phyloP scores from a whole-genome alignment of 345 rosid species.

The Viola odorata region DNA sequence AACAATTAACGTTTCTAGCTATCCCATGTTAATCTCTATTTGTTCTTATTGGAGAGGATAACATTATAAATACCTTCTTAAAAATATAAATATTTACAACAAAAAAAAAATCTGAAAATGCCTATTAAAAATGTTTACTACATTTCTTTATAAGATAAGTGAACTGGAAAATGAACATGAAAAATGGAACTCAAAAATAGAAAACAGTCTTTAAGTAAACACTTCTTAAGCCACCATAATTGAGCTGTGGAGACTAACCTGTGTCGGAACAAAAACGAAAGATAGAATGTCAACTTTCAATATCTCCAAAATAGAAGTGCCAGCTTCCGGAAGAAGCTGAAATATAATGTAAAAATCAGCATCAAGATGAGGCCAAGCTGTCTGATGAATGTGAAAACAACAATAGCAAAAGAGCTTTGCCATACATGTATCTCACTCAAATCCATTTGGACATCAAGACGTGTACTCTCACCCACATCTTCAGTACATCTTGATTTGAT shows the following conservation, averaged over 20 bases:
- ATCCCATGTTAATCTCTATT: too few relatives aligned
- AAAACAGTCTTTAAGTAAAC: too few relatives aligned
- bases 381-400: slow-evolving; percentile 10
- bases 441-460: slow-evolving; percentile 86
- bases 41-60: too few relatives aligned
- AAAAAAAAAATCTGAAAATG: too few relatives aligned
- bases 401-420: slow-evolving; percentile 20
- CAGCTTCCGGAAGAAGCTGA: slow-evolving; percentile 80
- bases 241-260: slow-evolving; percentile 39
- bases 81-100: too few relatives aligned
- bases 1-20: too few relatives aligned
- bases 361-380: slow-evolving; percentile 14
- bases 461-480: slow-evolving; percentile 89
- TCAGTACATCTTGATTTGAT: slow-evolving; percentile 62
- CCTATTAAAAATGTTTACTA: too few relatives aligned
- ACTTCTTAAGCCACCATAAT: too few relatives aligned
- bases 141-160: too few relatives aligned
- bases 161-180: too few relatives aligned
- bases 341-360: slow-evolving; percentile 29
- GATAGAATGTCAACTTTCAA: slow-evolving; percentile 79
- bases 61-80: too few relatives aligned
- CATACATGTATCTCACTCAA: slow-evolving; percentile 94
- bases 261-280: slow-evolving; percentile 68
- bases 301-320: slow-evolving; percentile 76
- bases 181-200: too few relatives aligned